Evolutionary conservation across 805 yeast genomes (phyloP), one percentile per base, ranked within the genome.

Genomic region (Kodamaea hsintzibuensis): DNA sequence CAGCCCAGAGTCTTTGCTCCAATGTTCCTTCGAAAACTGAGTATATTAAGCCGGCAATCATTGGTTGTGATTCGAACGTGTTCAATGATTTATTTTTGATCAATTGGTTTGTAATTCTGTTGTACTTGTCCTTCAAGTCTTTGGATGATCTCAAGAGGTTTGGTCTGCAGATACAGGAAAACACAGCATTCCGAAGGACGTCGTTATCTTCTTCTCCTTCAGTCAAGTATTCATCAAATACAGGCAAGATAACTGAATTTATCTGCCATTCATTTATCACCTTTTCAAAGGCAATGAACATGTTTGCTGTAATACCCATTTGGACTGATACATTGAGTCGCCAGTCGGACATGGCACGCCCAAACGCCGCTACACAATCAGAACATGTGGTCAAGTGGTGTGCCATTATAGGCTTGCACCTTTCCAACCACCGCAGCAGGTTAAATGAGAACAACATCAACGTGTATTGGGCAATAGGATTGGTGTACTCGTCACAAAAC

Each of bases 391-490:
- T 67, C 12, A 88, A 66, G 19, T 78, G 70, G 0, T 67, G 64
- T 3, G 68, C 65, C 48, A 82, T 70, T 12, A 61, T 59, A 8
- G 72, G 71, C 48, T 76, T 74, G 51, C 78, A 67, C 76, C 82
- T 42, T n/a, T 51, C 54, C 13, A 51, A 45, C 50, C 50, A 51
- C 27, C 43, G 40, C 51, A 47, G 54, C 40, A 39, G 44, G 10
- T 27, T 42, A 60, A 86, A 84, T 2, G 91, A 84, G 63, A 85
- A 85, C 55, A 84, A 69, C 13, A 87, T 80, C 51, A 86, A 66
- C 8, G 80, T 70, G 62, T 85, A 85, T 12, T 79, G 74, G 8
- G 86, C 73, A 17, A 83, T 73, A 2, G 82, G 79, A 42, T 70
- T 71, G 55, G 80, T 70, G 30, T 66, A 65, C 7, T 71, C 71